phyloP scores from a whole-genome alignment of 352 stramenopile species.

The Phytophthora cryptogea region DNA sequence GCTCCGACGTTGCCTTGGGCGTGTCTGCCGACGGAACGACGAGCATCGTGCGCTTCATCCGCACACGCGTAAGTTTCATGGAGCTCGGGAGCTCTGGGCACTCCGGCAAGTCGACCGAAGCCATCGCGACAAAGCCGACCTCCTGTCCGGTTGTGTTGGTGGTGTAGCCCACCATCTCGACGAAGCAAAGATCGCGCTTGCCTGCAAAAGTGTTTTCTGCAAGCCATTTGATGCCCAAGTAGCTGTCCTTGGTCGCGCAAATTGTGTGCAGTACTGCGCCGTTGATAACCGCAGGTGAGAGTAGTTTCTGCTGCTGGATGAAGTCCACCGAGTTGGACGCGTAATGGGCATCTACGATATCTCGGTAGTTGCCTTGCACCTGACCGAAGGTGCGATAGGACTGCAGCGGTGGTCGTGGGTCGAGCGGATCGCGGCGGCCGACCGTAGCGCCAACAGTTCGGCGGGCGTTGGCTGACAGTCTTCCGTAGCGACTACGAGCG shows the following conservation, averaged over 20 bases:
- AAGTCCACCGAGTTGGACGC: conserved; percentile 44
- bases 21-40: conserved; percentile 34
- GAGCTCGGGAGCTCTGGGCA: conserved; percentile 40
- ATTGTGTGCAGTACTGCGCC: conserved; percentile 47
- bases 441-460: conserved; percentile 16
- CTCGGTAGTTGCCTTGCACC: conserved; percentile 54
- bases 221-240: conserved; percentile 59
- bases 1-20: conserved; percentile 39
- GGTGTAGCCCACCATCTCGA: conserved; percentile 59
- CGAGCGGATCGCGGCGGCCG: conserved; percentile 13
- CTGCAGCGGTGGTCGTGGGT: conserved; percentile 29
- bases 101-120: conserved; percentile 51
- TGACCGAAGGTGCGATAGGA: conserved; percentile 52
- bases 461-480: conserved; percentile 7
- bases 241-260: conserved; percentile 38
- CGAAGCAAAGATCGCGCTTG: conserved; percentile 49
- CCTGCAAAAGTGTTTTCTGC: conserved; percentile 33
- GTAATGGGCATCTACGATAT: conserved; percentile 50
- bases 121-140: conserved; percentile 43
- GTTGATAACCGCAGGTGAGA: conserved; percentile 49
- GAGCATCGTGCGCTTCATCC: conserved; percentile 55
- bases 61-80: conserved; percentile 42
- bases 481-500: conserved; percentile 9
- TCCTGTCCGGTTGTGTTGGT: conserved; percentile 40
- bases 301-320: conserved; percentile 46